These are phyloP conservation scores for Colletotrichum sp. DNA, from an alignment of 2,329 filamentous ascomycete species.

Conservation along the genomic window DNA sequence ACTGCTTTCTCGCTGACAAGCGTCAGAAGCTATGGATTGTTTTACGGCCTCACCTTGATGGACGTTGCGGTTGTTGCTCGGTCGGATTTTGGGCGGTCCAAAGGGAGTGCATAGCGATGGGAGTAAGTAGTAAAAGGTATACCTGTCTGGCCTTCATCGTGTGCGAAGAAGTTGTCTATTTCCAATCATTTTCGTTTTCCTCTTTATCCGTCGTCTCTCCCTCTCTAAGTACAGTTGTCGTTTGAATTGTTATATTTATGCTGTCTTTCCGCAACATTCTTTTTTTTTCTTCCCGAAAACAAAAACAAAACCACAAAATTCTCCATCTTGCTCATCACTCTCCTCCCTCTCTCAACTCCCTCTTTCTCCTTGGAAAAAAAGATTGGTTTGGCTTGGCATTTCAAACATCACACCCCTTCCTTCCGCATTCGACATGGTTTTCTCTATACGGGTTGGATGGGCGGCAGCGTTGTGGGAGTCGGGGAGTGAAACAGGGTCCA, in stretches of 20 bases:
- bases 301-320: not conserved
- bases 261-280: not conserved
- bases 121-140: constrained; percentile 41
- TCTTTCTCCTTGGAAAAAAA: not conserved
- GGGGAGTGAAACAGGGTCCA: constrained; percentile 20
- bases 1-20: constrained; percentile 30
- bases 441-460: constrained; percentile 21
- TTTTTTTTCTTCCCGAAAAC: not conserved
- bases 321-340: not conserved
- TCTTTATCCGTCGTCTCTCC: not conserved
- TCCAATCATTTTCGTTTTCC: constrained; percentile 12
- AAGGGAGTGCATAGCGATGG: constrained; percentile 46
- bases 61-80: constrained; percentile 35
- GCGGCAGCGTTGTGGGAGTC: constrained; percentile 26
- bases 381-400: constrained; percentile 8
- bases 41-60: constrained; percentile 22
- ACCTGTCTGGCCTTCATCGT: constrained; percentile 41
- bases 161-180: constrained; percentile 29
- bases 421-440: constrained; percentile 11
- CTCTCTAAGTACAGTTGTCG: constrained; percentile 11
- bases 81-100: constrained; percentile 20
- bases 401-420: not conserved
- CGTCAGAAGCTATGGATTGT: constrained; percentile 23
- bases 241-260: not conserved
- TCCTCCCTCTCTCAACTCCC: not conserved